phyloP scores from a whole-genome alignment of 768 basidiomycete species.

The Mrakia gelida region DNA sequence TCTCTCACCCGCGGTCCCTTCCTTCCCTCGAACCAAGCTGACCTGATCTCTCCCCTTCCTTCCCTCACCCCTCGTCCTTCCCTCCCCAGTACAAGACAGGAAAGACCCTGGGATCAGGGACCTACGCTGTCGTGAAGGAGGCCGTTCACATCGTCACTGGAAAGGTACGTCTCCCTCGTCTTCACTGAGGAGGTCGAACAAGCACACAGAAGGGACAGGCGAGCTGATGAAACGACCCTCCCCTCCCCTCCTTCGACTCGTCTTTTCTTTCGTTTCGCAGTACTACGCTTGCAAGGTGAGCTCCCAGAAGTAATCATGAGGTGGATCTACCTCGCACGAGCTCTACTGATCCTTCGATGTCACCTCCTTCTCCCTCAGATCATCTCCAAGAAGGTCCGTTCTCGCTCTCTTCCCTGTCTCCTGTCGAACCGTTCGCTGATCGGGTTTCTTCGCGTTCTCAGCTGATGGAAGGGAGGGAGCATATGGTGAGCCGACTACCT shows the following conservation, averaged over 20 bases:
- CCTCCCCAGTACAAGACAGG: constrained; percentile 67
- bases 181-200: background rate
- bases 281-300: constrained; percentile 96
- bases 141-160: constrained; percentile 33
- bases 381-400: constrained; percentile 32
- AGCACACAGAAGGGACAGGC: background rate
- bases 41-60: background rate
- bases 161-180: constrained; percentile 17
- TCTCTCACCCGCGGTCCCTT: background rate
- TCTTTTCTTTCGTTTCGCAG: constrained; percentile 41
- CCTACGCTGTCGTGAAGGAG: constrained; percentile 83
- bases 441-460: constrained; percentile 46
- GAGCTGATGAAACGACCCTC: background rate
- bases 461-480: constrained; percentile 93
- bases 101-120: constrained; percentile 81
- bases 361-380: constrained; percentile 12
- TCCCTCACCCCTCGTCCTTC: background rate
- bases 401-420: background rate
- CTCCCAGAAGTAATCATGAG: too few species aligned
- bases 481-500: constrained; percentile 65
- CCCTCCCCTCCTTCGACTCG: background rate
- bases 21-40: background rate
- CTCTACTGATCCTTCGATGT: background rate
- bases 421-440: background rate
- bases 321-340: too few species aligned